Evolutionary conservation across 805 yeast genomes (phyloP), one percentile per base, ranked within the genome.

Genomic region (Candida coleopterorum): DNA sequence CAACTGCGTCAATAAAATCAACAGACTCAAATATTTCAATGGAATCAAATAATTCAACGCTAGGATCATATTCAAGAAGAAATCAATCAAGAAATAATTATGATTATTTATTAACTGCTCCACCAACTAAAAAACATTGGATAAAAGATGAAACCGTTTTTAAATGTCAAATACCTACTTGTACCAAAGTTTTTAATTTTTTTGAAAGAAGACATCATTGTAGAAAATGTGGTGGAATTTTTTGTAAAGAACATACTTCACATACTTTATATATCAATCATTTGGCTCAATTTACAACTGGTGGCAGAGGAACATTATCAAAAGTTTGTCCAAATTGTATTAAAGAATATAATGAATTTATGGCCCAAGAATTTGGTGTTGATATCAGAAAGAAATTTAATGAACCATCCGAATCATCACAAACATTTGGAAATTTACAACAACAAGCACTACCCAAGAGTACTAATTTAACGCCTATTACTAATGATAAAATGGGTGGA

Each of bases 141-240:
- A 67, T 80, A 35, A 77, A 85, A 18, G 95, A 90, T 58, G 72
- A 72, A 31, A 55, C 75, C 15, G 75, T 84, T 25, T 57, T 67
- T 32, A 68, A 73, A 34, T 90, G 97, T 56, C 70, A 75, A 10
- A 70, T 72, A 17, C 43, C 52, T 4, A 6, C 40, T 18, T 90
- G 97, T 60, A 64, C 70, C 35, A 75, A 72, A 49, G 53, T 68
- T 12, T 89, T 90, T 62, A 81, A 88, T 25, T 79, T 80, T 48
- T 82, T 79, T 65, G 96, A 74, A 55, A 74, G 89, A 48, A 72
- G 80, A 44, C 95, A 85, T 53, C 95, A 85, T 62, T 85, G 95
- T 55, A 74, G 95, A 37, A 80, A 81, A 53, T 85, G 95, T 57
- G 95, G 95, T 25, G 86, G 83, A 27, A 75, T 85, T 15, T 85